A percentile compares a stretch with the other conserved stretches of the same genome.
These are phyloP conservation scores for Cystoisospora suis DNA, from an alignment of 169 alveolate species.

Conservation along the genomic window DNA sequence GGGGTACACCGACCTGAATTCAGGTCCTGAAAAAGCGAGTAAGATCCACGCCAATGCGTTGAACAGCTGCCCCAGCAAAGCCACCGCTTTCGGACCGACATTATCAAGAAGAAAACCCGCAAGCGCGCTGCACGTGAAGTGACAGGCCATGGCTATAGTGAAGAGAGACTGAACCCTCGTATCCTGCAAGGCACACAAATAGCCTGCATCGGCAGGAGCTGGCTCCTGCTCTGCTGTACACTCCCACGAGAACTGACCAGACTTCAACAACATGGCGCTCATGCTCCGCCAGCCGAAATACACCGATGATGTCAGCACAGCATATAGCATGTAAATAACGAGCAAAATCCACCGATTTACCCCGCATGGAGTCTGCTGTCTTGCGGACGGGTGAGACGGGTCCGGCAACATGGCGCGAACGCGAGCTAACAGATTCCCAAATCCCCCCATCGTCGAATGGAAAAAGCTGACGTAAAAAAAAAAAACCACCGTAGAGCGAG, in stretches of 20 bases:
- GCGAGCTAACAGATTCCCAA: no score
- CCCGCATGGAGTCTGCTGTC: conserved; percentile 17
- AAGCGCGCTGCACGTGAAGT: background rate
- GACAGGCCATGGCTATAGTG: conserved; percentile 34
- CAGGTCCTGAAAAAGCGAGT: background rate
- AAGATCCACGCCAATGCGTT: conserved; percentile 28
- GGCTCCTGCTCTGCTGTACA: conserved; percentile 15
- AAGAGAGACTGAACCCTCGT: conserved; percentile 23
- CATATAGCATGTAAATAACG: conserved; percentile 6
- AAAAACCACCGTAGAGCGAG: no score
- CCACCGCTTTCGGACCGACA: conserved; percentile 22
- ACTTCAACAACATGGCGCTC: conserved; percentile 27
- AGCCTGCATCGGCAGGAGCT: background rate
- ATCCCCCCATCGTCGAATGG: no score
- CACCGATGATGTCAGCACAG: conserved; percentile 20
- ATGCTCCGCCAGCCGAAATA: conserved; percentile 42
- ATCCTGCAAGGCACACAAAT: conserved; percentile 14
- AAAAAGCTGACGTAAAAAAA: no score
- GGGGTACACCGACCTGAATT: background rate
- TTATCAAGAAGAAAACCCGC: conserved; percentile 28
- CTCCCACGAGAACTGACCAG: conserved; percentile 19
- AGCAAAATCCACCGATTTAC: background rate
- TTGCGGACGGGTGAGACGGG: conserved; percentile 11
- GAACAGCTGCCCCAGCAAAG: conserved; percentile 27
- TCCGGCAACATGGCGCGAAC: background rate